Evolutionary conservation across 2,329 filamentous ascomycete genomes (phyloP).

Genomic region (Penicillium psychrosexuale): DNA sequence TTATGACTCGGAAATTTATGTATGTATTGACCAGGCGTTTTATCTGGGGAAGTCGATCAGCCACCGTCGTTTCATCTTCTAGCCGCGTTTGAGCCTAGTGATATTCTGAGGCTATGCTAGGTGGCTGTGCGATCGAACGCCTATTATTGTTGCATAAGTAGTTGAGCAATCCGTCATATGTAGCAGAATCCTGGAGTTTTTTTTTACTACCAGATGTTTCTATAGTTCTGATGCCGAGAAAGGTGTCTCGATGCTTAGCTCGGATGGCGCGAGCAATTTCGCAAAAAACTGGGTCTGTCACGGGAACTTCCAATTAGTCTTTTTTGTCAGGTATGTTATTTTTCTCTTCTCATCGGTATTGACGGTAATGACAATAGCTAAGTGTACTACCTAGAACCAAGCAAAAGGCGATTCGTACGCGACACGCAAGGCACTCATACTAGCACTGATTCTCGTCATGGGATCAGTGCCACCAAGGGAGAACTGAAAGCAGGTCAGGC

Average conservation of each 20-base stretch:
- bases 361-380: background rate
- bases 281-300: background rate
- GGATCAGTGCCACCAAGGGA: background rate
- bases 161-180: background rate
- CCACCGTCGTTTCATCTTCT: conserved; percentile 11
- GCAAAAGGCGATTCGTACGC: background rate
- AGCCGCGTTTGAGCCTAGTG: conserved; percentile 11
- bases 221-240: background rate
- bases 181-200: background rate
- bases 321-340: background rate
- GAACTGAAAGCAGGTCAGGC: conserved; percentile 3
- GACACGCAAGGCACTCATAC: background rate
- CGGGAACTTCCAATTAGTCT: background rate
- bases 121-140: conserved; percentile 1
- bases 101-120: conserved; percentile 1
- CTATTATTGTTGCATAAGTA: background rate
- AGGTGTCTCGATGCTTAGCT: background rate
- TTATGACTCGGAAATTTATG: background rate
- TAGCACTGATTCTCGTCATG: background rate
- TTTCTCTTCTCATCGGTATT: background rate
- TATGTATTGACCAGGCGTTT: background rate
- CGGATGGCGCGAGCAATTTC: conserved; percentile 4
- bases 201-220: background rate
- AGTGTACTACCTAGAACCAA: background rate
- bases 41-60: conserved; percentile 9